phyloP scores from a whole-genome alignment of 169 alveolate genomes.

The Amoebophrya sp. region DNA sequence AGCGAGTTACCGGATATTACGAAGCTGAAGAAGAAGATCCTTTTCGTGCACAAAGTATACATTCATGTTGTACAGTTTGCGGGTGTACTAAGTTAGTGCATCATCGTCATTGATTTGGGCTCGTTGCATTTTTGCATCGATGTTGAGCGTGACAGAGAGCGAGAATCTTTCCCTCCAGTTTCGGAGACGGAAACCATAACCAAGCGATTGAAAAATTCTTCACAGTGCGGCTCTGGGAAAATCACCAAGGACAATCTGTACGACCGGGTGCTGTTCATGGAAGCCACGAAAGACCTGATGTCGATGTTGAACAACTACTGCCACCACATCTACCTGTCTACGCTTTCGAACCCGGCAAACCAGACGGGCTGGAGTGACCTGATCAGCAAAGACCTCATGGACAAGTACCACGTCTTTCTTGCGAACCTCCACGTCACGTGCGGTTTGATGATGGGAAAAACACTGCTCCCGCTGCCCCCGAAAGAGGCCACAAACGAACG shows the following conservation, averaged over 20 bases:
- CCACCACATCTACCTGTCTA: constrained; percentile 49
- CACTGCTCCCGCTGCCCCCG: constrained; percentile 81
- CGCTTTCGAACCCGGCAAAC: constrained; percentile 51
- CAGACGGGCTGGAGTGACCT: constrained; percentile 81
- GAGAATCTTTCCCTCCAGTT: no score
- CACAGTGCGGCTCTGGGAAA: constrained; percentile 34
- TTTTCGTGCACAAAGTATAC: constrained; percentile 38
- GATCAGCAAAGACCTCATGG: constrained; percentile 83
- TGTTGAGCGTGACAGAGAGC: no score
- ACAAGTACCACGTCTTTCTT: constrained; percentile 80
- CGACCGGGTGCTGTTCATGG: constrained; percentile 37
- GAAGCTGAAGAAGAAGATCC: constrained; percentile 46
- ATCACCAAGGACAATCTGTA: constrained; percentile 37
- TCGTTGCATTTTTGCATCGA: no score
- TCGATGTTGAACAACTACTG: constrained; percentile 48
- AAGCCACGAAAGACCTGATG: constrained; percentile 46
- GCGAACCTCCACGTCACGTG: constrained; percentile 81
- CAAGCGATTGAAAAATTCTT: no score
- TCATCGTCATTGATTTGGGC: no score
- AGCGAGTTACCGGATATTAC: constrained; percentile 44
- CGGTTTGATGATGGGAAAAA: constrained; percentile 82
- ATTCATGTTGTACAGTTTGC: neutral
- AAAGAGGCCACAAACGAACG: constrained; percentile 59
- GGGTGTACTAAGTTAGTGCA: neutral
- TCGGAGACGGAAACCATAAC: no score